These are phyloP conservation scores for Mortierella polycephala DNA, from an alignment of 371 early-diverging fungal genomes.

Conservation along the genomic window DNA sequence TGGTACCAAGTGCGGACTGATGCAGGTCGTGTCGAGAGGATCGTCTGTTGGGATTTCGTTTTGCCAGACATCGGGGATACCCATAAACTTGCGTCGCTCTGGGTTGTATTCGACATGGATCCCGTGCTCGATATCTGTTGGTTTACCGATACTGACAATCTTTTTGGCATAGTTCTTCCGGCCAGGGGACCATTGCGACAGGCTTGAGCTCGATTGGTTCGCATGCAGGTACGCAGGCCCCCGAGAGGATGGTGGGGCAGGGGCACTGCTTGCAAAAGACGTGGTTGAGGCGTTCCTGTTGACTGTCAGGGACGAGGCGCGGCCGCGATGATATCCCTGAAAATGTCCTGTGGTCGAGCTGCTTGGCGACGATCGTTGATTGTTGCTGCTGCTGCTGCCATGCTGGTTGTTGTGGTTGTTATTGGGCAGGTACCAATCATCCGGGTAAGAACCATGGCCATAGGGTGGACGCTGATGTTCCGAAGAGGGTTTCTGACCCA, in stretches of 20 bases:
- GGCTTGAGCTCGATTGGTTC: slow-evolving; percentile 51
- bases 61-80: slow-evolving; percentile 76
- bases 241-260: slow-evolving; percentile 21
- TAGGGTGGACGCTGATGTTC: slow-evolving; percentile 18
- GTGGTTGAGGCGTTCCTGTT: slow-evolving; percentile 45
- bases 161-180: slow-evolving; percentile 55
- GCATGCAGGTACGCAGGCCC: slow-evolving; percentile 41
- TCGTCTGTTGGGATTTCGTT: slow-evolving; percentile 71
- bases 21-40: slow-evolving; percentile 69
- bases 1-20: slow-evolving; percentile 73
- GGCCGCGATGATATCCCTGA: slow-evolving; percentile 33
- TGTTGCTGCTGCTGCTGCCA: slow-evolving; percentile 3
- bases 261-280: slow-evolving; percentile 48
- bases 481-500: slow-evolving; percentile 48
- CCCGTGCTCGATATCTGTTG: slow-evolving; percentile 74
- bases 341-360: slow-evolving; percentile 46
- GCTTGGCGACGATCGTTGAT: slow-evolving; percentile 37
- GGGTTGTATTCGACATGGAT: slow-evolving; percentile 74
- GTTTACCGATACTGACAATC: slow-evolving; percentile 69
- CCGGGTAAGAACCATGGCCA: slow-evolving; percentile 31
- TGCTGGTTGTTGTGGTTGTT: slow-evolving; percentile 11
- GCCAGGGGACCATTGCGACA: slow-evolving; percentile 46
- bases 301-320: slow-evolving; percentile 44
- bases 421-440: slow-evolving; percentile 43
- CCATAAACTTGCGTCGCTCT: slow-evolving; percentile 72